Conservation (phyloP, 2,329 filamentous ascomycete species). For the Dothistroma septosporum region DNA sequence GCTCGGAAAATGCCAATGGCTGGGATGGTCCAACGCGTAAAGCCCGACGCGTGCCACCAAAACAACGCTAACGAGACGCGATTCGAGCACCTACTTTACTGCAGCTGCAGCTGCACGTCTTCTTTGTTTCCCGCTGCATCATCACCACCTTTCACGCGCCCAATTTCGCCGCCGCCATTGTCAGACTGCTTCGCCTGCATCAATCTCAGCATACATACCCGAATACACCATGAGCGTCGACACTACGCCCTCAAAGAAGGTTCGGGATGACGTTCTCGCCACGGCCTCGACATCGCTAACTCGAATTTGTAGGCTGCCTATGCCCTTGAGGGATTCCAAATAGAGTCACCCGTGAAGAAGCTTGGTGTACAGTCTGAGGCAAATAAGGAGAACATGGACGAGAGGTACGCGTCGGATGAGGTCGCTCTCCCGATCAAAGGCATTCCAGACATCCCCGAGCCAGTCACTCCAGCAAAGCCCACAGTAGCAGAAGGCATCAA, state of each 20-base stretch:
- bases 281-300: conserved; percentile 39
- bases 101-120: conserved; percentile 5
- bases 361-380: conserved; percentile 64
- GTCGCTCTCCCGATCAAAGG: conserved; percentile 55
- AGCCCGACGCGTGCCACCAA: neutral
- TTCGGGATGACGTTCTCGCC: conserved; percentile 45
- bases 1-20: conserved; percentile 1
- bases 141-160: conserved; percentile 1
- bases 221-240: conserved; percentile 54
- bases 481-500: conserved; percentile 53
- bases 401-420: conserved; percentile 46
- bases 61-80: neutral
- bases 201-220: conserved; percentile 17
- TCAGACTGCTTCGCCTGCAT: conserved; percentile 8
- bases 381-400: conserved; percentile 76
- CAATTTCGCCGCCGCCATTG: conserved; percentile 8
- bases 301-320: conserved; percentile 65
- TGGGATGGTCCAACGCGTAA: neutral
- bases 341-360: conserved; percentile 91
- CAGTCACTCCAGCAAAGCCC: conserved; percentile 27
- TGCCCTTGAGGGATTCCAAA: conserved; percentile 82
- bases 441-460: conserved; percentile 44
- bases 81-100: neutral
- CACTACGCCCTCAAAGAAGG: conserved; percentile 70
- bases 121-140: conserved; percentile 10